Conservation (phyloP, 2,329 filamentous ascomycete genomes). For the Aspergillus uvarum region DNA sequence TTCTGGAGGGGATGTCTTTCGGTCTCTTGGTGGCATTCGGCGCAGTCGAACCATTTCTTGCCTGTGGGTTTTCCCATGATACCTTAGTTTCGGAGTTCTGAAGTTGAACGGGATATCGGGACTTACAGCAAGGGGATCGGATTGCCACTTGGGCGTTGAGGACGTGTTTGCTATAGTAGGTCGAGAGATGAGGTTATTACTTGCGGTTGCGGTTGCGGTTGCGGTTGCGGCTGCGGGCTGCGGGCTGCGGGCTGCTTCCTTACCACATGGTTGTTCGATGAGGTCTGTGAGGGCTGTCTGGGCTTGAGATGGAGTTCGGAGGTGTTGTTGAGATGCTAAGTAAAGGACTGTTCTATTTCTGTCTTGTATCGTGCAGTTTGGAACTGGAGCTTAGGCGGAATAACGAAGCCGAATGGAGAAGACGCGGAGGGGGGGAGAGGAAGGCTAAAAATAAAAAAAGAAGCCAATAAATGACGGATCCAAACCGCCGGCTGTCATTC, state of each 20-base stretch:
- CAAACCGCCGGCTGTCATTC: background rate
- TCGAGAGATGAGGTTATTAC: background rate
- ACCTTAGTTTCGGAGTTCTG: too few species aligned
- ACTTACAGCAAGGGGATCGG: constrained; percentile 89
- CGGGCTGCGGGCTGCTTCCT: constrained; percentile 4
- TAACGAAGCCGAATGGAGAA: background rate
- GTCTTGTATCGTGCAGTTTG: background rate
- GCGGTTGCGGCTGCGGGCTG: background rate
- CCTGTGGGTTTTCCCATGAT: constrained; percentile 51
- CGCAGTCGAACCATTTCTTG: constrained; percentile 98
- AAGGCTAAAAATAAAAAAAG: constrained; percentile 21
- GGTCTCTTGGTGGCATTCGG: constrained; percentile 84
- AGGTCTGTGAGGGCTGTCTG: background rate
- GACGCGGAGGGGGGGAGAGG: constrained; percentile 13
- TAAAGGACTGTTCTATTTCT: background rate
- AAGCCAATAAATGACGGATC: background rate
- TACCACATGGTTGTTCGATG: constrained; percentile 29
- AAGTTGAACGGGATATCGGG: background rate
- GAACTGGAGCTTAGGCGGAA: background rate
- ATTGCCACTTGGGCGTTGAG: constrained; percentile 97
- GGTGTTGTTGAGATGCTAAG: too few species aligned
- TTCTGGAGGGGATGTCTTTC: constrained; percentile 75
- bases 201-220: background rate
- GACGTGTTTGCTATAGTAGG: constrained; percentile 77
- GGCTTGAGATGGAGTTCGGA: too few species aligned